These are phyloP conservation scores for Trichoderma harzianum DNA, from an alignment of 2,329 filamentous ascomycete species.

Conservation along the genomic window DNA sequence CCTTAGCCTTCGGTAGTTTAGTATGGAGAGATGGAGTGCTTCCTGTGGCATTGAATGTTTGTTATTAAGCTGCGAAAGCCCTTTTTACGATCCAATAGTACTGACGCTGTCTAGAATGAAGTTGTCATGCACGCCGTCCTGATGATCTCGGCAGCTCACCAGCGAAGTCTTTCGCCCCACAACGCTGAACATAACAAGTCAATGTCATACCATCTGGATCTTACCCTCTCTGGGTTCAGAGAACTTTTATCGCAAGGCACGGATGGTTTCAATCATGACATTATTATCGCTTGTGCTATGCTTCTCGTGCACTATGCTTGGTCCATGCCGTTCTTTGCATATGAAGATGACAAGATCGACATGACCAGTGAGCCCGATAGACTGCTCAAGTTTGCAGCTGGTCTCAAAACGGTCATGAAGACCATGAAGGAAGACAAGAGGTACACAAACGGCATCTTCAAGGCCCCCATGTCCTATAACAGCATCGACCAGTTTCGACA, in stretches of 20 bases:
- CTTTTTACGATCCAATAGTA: not conserved
- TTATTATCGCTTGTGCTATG: conserved; percentile 7
- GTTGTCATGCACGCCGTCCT: conserved; percentile 13
- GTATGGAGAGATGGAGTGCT: conserved; percentile 12
- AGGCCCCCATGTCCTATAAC: not conserved
- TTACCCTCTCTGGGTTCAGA: conserved; percentile 12
- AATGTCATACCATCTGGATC: conserved; percentile 9
- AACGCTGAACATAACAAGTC: not conserved
- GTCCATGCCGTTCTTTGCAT: conserved; percentile 15
- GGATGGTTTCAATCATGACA: conserved; percentile 1
- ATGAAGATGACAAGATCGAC: not conserved
- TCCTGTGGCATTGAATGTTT: conserved; percentile 1
- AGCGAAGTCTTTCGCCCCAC: not conserved
- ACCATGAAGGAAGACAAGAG: not conserved
- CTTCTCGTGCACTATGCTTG: conserved; percentile 16
- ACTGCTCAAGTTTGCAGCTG: conserved; percentile 9
- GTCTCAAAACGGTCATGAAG: conserved; percentile 10
- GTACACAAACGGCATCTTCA: conserved; percentile 7
- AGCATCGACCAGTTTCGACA: not conserved
- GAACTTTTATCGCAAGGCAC: not conserved
- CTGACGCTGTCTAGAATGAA: not conserved
- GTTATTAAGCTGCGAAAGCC: not conserved
- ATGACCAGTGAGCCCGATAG: conserved; percentile 4
- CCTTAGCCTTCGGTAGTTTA: not conserved
- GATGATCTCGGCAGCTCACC: conserved; percentile 15